Percentiles rank a stretch among this genome's conserved stretches.
Evolutionary conservation across 495 filamentous ascomycete genomes (phyloP).

Genomic region (Penicillium crystallinum): DNA sequence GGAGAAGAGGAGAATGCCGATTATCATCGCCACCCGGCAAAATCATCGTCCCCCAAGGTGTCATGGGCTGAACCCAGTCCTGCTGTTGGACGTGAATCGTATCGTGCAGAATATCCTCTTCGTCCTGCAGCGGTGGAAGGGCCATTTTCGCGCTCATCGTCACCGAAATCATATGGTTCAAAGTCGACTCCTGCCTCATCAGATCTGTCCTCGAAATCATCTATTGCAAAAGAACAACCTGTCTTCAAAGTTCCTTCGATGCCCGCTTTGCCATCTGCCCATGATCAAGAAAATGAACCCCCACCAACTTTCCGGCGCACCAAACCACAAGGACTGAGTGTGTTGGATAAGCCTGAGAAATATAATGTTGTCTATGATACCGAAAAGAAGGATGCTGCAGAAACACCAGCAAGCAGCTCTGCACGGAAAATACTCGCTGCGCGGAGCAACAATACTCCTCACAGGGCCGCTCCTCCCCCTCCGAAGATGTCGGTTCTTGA

Average conservation of each 20-base stretch:
- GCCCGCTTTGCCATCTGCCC: conserved; percentile 50
- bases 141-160: conserved; percentile 36
- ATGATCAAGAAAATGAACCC: conserved; percentile 79
- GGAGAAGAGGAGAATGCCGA: conserved; percentile 24
- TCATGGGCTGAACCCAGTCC: conserved; percentile 45
- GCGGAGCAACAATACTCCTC: conserved; percentile 79
- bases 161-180: conserved; percentile 38
- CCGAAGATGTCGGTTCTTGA: conserved; percentile 96
- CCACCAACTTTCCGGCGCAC: conserved; percentile 69
- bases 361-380: conserved; percentile 44
- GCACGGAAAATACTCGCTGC: conserved; percentile 65
- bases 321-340: conserved; percentile 52
- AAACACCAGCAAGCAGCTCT: conserved; percentile 46
- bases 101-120: conserved; percentile 21
- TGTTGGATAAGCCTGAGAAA: conserved; percentile 58
- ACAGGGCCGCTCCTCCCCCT: conserved; percentile 71
- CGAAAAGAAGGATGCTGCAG: conserved; percentile 41
- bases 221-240: conserved; percentile 41
- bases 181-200: conserved; percentile 41
- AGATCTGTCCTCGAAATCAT: conserved; percentile 36
- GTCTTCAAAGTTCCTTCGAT: conserved; percentile 63
- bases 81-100: conserved; percentile 21
- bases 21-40: conserved; percentile 27
- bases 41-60: conserved; percentile 38
- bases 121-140: conserved; percentile 22